Evolutionary conservation across 768 basidiomycete genomes (phyloP).

Genomic region (Filobasidium floriforme): DNA sequence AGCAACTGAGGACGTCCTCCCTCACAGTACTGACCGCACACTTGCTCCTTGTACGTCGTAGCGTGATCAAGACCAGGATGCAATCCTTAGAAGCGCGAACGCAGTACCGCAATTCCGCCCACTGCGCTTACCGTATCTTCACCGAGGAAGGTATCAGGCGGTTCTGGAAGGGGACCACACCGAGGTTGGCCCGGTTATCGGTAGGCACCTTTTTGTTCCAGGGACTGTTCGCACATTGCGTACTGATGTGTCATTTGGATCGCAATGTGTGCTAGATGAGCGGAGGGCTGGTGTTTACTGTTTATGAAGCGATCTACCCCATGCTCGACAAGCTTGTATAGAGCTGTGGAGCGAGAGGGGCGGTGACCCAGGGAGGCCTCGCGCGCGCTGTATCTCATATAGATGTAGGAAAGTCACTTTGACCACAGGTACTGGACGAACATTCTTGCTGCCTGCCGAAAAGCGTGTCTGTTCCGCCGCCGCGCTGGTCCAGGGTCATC

Average conservation of each 20-base stretch:
- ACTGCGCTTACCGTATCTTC: slow-evolving; percentile 88
- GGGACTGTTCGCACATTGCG: neutral
- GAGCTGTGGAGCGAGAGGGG: neutral
- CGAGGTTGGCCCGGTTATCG: slow-evolving; percentile 72
- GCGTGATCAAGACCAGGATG: slow-evolving; percentile 97
- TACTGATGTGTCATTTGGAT: neutral
- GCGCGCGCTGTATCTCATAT: too few relatives aligned
- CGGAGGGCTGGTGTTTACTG: slow-evolving; percentile 85
- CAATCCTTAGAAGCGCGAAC: slow-evolving; percentile 74
- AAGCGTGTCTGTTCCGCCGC: too few relatives aligned
- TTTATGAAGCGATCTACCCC: slow-evolving; percentile 59
- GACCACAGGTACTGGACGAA: too few relatives aligned
- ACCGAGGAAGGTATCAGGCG: slow-evolving; percentile 84
- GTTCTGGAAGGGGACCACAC: slow-evolving; percentile 97
- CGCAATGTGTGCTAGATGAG: slow-evolving; percentile 55
- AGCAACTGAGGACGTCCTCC: neutral
- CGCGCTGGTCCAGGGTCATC: too few relatives aligned
- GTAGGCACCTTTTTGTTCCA: slow-evolving; percentile 28
- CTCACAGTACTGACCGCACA: too few relatives aligned
- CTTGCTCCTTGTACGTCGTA: slow-evolving; percentile 35
- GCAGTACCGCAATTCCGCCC: slow-evolving; percentile 88
- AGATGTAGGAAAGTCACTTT: too few relatives aligned
- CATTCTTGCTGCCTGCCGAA: too few relatives aligned
- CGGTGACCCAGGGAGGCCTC: too few relatives aligned
- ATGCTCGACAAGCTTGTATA: slow-evolving; percentile 22